Evolutionary conservation across 129 eudicot genomes (phyloP), one percentile per base, ranked within the genome.

Genomic region (Artemisia argyi): DNA sequence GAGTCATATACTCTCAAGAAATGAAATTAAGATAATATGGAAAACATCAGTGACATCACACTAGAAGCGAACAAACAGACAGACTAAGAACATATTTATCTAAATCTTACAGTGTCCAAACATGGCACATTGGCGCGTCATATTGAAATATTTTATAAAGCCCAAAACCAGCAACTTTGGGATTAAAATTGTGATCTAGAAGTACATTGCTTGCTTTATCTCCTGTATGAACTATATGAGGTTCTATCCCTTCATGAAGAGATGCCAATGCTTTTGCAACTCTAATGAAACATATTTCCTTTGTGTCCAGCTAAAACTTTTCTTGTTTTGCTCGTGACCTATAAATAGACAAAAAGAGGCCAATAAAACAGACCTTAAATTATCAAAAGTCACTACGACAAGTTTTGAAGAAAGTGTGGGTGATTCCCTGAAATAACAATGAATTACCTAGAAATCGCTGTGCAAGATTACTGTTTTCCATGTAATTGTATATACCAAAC

Each of bases 91-190:
- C 8, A 49, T 15, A 14, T 39, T 49, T 63, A 11, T 18, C 5
- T 4, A 56, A 47, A 73, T 83, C 97, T 86, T 79, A 88, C 96
- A 88, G 28, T 74, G 91, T 92, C 13, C 97, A 89, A 12, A 96
- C 97, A 30, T 88, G 96, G 24, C 93, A 85, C 22, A 96, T 92
- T 10, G 94, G 79, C 3, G 72, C 76, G 77, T 72, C 75, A 11
- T 79, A 86, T 54, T 79, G 80, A 68, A 92, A 81, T 18, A 92
- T 73, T 75, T 80, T 86, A 22, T 96, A 81, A 50, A 92, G 86
- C 19, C 97, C 97, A 66, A 92, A 92, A 81, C 89, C 96, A 0
- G 93, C 84, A n/a, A 92, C 76, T 67, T 92, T 92, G 2, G 97
- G 93, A 2, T 76, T 77, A 61, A 86, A 89, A 76, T 86, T 60